Evolutionary conservation across 441 rosid species (phyloP).

Genomic region (Pelargonium cotyledonis): DNA sequence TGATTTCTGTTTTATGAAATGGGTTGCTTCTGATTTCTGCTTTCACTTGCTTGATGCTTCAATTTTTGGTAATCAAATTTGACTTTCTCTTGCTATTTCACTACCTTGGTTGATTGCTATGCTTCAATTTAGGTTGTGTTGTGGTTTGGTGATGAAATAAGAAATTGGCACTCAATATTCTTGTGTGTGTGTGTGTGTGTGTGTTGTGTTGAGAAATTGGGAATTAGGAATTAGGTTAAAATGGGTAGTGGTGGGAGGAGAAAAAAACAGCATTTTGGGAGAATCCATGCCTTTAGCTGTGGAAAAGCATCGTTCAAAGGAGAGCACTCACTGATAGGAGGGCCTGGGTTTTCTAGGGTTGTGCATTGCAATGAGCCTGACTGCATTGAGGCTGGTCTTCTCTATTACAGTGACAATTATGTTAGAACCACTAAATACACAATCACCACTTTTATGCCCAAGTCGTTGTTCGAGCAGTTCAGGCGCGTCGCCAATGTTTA

Average conservation of each 20-base stretch:
- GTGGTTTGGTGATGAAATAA: no score
- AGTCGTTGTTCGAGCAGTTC: constrained; percentile 86
- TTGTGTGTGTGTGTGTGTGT: no score
- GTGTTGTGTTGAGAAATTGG: not conserved
- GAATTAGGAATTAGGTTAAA: no score
- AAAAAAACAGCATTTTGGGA: constrained; percentile 51
- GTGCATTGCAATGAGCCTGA: constrained; percentile 78
- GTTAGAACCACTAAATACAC: constrained; percentile 83
- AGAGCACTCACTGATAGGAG: constrained; percentile 78
- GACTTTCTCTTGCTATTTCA: no score
- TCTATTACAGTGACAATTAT: constrained; percentile 51
- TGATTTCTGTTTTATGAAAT: no score
- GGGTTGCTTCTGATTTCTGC: no score
- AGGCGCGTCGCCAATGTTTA: constrained; percentile 87
- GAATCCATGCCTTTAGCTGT: constrained; percentile 56
- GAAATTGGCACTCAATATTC: no score
- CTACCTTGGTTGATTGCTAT: no score
- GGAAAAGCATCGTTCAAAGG: constrained; percentile 66
- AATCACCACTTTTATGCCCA: constrained; percentile 65
- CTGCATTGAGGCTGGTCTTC: constrained; percentile 44
- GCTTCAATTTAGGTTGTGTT: no score
- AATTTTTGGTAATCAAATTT: no score
- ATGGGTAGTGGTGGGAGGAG: constrained; percentile 31
- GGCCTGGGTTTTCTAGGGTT: constrained; percentile 87
- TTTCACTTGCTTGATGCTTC: no score